Percentiles rank a stretch among this genome's conserved stretches.
Evolutionary conservation across 2,329 filamentous ascomycete genomes (phyloP).

Genomic region (Xylariaceae sp.): DNA sequence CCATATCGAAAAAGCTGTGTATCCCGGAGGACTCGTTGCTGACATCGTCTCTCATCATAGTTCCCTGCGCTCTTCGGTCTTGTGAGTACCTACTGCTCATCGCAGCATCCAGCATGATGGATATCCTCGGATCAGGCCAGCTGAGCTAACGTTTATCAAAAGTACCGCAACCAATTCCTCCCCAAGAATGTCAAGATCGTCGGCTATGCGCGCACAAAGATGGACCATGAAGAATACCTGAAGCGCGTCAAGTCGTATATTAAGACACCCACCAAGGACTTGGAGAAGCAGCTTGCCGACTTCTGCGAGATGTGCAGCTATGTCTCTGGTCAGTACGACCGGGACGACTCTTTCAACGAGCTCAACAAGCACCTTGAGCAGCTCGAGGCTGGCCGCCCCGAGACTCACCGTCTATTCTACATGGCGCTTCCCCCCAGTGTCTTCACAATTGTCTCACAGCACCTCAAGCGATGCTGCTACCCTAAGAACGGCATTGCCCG

Average conservation of each 20-base stretch:
- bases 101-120: not conserved
- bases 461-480: conserved; percentile 96
- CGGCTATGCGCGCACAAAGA: conserved; percentile 98
- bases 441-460: conserved; percentile 95
- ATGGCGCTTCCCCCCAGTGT: conserved; percentile 98
- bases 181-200: conserved; percentile 94
- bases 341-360: conserved; percentile 86
- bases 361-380: conserved; percentile 82
- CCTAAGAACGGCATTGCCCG: conserved; percentile 84
- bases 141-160: conserved; percentile 21
- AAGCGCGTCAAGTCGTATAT: conserved; percentile 95
- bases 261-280: conserved; percentile 96
- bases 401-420: conserved; percentile 94
- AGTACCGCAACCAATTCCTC: conserved; percentile 99
- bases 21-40: conserved; percentile 15
- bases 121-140: not conserved
- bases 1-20: not conserved
- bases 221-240: conserved; percentile 95
- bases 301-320: conserved; percentile 89
- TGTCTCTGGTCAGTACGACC: conserved; percentile 94
- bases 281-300: conserved; percentile 88
- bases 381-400: conserved; percentile 73
- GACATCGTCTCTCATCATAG: conserved; percentile 40
- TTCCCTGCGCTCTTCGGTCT: conserved; percentile 97
- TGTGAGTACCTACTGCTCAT: conserved; percentile 53